Conservation (phyloP, 2,329 filamentous ascomycete species). For the Ophiostoma perfectum region DNA sequence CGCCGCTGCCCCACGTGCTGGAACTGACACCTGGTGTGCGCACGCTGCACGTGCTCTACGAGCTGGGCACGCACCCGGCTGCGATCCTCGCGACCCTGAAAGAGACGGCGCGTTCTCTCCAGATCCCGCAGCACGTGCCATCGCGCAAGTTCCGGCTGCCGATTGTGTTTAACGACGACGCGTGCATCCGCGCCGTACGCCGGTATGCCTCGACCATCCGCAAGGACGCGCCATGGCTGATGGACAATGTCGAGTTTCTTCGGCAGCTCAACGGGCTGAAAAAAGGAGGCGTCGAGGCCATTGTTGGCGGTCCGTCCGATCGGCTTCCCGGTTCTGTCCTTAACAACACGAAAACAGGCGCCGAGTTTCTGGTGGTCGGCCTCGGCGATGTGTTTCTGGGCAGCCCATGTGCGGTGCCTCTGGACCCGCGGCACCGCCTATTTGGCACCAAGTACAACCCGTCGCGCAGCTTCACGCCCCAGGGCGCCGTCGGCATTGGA, state of each 20-base stretch:
- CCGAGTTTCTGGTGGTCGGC: conserved; percentile 26
- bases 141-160: conserved; percentile 28
- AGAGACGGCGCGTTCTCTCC: not conserved
- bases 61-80: not conserved
- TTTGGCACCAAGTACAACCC: conserved; percentile 34
- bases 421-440: conserved; percentile 29
- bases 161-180: conserved; percentile 28
- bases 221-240: conserved; percentile 51
- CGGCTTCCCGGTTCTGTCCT: conserved; percentile 21
- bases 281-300: conserved; percentile 24
- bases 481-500: conserved; percentile 36
- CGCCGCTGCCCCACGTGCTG: not conserved
- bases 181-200: conserved; percentile 41
- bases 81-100: not conserved
- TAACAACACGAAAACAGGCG: conserved; percentile 18
- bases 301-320: conserved; percentile 24
- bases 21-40: conserved; percentile 6
- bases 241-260: conserved; percentile 40
- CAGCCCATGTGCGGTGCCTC: conserved; percentile 23
- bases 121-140: conserved; percentile 13
- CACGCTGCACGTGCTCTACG: not conserved
- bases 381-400: conserved; percentile 34
- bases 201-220: conserved; percentile 54
- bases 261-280: conserved; percentile 31
- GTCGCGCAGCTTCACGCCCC: conserved; percentile 34